phyloP scores from a whole-genome alignment of 352 stramenopile genomes.

The Pythium rishiriense region DNA sequence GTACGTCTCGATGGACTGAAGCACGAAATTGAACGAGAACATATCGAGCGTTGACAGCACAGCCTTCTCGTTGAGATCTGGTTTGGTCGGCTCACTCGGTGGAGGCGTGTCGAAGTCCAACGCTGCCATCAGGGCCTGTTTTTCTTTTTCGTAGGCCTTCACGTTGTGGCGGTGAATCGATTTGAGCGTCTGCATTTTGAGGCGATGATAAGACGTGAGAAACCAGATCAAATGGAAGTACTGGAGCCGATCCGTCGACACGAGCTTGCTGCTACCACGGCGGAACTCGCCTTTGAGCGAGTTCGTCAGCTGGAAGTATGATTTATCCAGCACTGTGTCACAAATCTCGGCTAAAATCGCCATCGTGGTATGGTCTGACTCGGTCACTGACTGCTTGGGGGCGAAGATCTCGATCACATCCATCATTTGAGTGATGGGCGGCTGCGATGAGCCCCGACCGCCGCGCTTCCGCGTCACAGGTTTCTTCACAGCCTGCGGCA shows the following conservation, averaged over 20 bases:
- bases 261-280: conserved; percentile 78
- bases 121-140: conserved; percentile 46
- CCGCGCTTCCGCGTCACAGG: conserved; percentile 38
- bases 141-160: conserved; percentile 57
- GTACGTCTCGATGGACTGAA: conserved; percentile 88
- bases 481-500: conserved; percentile 73
- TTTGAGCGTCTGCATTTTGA: conserved; percentile 73
- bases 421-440: conserved; percentile 45
- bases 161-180: conserved; percentile 63
- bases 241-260: conserved; percentile 83
- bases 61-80: conserved; percentile 72
- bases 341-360: conserved; percentile 70
- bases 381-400: conserved; percentile 57
- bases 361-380: conserved; percentile 69
- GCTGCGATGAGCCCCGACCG: conserved; percentile 28
- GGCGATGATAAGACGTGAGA: conserved; percentile 76
- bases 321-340: conserved; percentile 70
- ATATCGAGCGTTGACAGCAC: conserved; percentile 87
- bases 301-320: conserved; percentile 84
- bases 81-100: conserved; percentile 41
- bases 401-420: conserved; percentile 83
- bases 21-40: conserved; percentile 91
- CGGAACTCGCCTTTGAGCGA: conserved; percentile 88
- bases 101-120: conserved; percentile 52
- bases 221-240: conserved; percentile 90